A percentile compares a stretch with the other conserved stretches of the same genome.
Conservation (phyloP, 1,284 basidiomycete species). For the Naganishia liquefaciens region DNA sequence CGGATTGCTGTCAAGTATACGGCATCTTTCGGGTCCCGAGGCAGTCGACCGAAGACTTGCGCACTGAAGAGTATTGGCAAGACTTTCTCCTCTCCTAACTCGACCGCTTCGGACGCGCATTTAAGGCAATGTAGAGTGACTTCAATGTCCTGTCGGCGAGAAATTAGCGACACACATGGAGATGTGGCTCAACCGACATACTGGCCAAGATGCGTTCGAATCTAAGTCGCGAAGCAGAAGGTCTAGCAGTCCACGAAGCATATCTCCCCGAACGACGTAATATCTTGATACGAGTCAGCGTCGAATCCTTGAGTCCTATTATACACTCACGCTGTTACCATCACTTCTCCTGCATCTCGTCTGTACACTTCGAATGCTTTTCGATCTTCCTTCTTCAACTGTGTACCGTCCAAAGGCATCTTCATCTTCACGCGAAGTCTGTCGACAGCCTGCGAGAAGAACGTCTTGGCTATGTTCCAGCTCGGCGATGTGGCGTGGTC, state of each 20-base stretch:
- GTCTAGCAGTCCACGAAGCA: slow-evolving; percentile 69
- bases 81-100: slow-evolving; percentile 67
- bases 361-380: slow-evolving; percentile 61
- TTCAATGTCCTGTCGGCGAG: slow-evolving; percentile 70
- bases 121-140: slow-evolving; percentile 78
- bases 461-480: slow-evolving; percentile 66
- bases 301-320: background rate
- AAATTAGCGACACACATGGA: background rate
- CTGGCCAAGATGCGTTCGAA: slow-evolving; percentile 64
- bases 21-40: slow-evolving; percentile 64
- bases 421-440: slow-evolving; percentile 70
- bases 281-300: slow-evolving; percentile 61
- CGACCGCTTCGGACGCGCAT: slow-evolving; percentile 80
- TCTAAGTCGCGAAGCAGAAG: slow-evolving; percentile 60
- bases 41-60: slow-evolving; percentile 66
- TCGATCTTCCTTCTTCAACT: slow-evolving; percentile 64
- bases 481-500: slow-evolving; percentile 53
- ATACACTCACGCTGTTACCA: slow-evolving; percentile 76
- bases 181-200: slow-evolving; percentile 47
- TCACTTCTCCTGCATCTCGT: slow-evolving; percentile 82
- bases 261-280: slow-evolving; percentile 78
- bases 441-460: slow-evolving; percentile 74
- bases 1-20: slow-evolving; percentile 69
- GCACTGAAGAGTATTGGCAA: slow-evolving; percentile 70
- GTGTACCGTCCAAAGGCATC: slow-evolving; percentile 61